Percentiles rank a stretch among this genome's conserved stretches.
phyloP scores from a whole-genome alignment of 768 basidiomycete genomes.

The Porphyrellus cyaneotinctus region DNA sequence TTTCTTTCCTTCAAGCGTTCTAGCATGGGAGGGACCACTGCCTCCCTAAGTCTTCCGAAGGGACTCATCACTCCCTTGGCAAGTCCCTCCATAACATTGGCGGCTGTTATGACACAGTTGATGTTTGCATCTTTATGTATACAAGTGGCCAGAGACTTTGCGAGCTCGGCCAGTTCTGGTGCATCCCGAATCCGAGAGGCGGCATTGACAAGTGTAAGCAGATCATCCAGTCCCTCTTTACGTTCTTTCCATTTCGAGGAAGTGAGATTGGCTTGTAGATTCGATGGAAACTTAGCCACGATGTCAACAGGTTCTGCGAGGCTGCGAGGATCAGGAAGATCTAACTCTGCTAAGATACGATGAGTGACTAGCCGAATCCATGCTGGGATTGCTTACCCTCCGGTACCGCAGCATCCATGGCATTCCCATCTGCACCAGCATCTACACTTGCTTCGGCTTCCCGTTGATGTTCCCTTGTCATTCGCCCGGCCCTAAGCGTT shows the following conservation, averaged over 20 bases:
- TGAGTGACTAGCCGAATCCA: slow-evolving; percentile 6
- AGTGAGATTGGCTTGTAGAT: slow-evolving; percentile 67
- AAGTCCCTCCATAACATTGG: slow-evolving; percentile 78
- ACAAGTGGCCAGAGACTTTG: slow-evolving; percentile 71
- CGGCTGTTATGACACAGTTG: slow-evolving; percentile 88
- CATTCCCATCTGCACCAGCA: slow-evolving; percentile 33
- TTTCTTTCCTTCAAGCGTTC: slow-evolving; percentile 95
- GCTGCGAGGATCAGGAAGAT: slow-evolving; percentile 68
- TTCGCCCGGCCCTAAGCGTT: slow-evolving; percentile 68
- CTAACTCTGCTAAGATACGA: slow-evolving; percentile 37
- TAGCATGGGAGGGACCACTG: slow-evolving; percentile 71
- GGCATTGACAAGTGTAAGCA: slow-evolving; percentile 62
- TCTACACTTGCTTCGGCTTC: slow-evolving; percentile 54
- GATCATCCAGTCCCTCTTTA: slow-evolving; percentile 85
- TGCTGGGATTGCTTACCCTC: slow-evolving; percentile 41
- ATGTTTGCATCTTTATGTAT: slow-evolving; percentile 91
- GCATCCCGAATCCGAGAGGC: slow-evolving; percentile 78
- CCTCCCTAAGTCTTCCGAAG: slow-evolving; percentile 73
- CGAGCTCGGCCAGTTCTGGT: slow-evolving; percentile 70
- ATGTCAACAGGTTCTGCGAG: slow-evolving; percentile 83
- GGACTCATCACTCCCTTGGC: slow-evolving; percentile 74
- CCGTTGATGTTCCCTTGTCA: slow-evolving; percentile 72
- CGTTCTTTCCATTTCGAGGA: slow-evolving; percentile 99
- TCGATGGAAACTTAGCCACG: slow-evolving; percentile 66
- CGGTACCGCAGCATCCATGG: slow-evolving; percentile 43